Evolutionary conservation across 495 filamentous ascomycete species (phyloP), one percentile per base, ranked within the genome.

Genomic region (Aspergillus conjunctus): DNA sequence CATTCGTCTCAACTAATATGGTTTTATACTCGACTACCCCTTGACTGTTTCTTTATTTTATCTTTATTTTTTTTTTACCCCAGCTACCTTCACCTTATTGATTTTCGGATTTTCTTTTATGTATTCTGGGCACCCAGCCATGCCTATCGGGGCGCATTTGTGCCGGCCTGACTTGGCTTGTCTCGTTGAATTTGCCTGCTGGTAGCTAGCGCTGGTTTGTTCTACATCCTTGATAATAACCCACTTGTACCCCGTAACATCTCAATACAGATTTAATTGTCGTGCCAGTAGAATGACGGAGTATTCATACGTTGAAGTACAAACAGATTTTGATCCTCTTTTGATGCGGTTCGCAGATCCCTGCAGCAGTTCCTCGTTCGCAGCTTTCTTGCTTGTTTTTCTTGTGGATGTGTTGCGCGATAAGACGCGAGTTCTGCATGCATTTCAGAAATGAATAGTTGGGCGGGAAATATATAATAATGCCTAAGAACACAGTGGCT

Each of bases 171-270:
- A 45, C 56, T 58, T 56, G 56, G 48, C 44, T 72, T 58, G 66
- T 68, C 68, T 72, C 66, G 71, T 73, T 73, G 64, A 67, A 71
- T 76, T 75, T 76, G 68, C 69, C 69, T 63, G 66, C 72, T 77
- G 75, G 73, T 73, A 74, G 73, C 74, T 79, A 78, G 78, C 75
- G 75, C 77, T 78, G 74, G 75, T 75, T 71, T 77, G 65, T 73
- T 26, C 70, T 77, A 77, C 70, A 71, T 70, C 71, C 68, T 77
- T 78, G 71, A 78, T 80, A 80, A 80, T 80, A 76, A 73, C 72
- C 70, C 68, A 69, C 69, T 70, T 75, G 65, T 75, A 72, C 70
- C 73, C 66, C 70, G 74, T 79, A 79, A 70, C 68, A 67, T 69
- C 56, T 68, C 68, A 72, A 69, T 68, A 66, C 68, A 68, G 59